phyloP scores from a whole-genome alignment of 176 grass and related monocot species.

The Miscanthus lutarioriparius region DNA sequence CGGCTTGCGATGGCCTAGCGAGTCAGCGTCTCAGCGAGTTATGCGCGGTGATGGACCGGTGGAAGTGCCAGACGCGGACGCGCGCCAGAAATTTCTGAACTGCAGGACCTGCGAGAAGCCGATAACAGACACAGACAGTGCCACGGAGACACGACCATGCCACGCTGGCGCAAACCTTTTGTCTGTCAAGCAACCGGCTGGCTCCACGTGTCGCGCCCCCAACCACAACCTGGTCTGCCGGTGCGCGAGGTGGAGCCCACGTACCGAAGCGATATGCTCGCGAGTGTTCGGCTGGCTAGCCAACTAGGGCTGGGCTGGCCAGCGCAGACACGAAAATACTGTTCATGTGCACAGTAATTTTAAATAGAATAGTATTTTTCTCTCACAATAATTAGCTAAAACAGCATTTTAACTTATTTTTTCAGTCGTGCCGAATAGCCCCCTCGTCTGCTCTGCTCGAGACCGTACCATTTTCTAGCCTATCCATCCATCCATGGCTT shows the following conservation, averaged over 20 bases:
- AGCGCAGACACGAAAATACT: too few relatives aligned
- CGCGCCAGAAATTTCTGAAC: neutral
- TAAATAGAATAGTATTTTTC: too few relatives aligned
- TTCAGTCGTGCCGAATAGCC: too few relatives aligned
- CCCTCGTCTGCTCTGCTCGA: neutral
- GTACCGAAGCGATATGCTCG: slow-evolving; percentile 34
- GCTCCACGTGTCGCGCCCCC: slow-evolving; percentile 14
- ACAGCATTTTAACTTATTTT: too few relatives aligned
- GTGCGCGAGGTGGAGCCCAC: slow-evolving; percentile 10
- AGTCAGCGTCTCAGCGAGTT: too few relatives aligned
- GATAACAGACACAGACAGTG: neutral
- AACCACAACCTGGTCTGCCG: neutral
- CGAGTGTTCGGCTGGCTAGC: too few relatives aligned
- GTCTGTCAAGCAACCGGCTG: neutral
- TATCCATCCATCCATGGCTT: neutral
- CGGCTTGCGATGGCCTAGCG: neutral
- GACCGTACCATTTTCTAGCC: slow-evolving; percentile 4
- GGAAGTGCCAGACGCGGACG: neutral
- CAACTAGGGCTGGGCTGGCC: too few relatives aligned
- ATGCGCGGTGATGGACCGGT: too few relatives aligned
- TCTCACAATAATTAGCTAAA: too few relatives aligned
- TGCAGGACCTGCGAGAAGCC: neutral
- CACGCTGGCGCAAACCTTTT: slow-evolving; percentile 25
- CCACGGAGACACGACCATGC: neutral
- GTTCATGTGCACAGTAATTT: too few relatives aligned